Conservation (phyloP, 352 stramenopile species). For the Pythium sukuiense region DNA sequence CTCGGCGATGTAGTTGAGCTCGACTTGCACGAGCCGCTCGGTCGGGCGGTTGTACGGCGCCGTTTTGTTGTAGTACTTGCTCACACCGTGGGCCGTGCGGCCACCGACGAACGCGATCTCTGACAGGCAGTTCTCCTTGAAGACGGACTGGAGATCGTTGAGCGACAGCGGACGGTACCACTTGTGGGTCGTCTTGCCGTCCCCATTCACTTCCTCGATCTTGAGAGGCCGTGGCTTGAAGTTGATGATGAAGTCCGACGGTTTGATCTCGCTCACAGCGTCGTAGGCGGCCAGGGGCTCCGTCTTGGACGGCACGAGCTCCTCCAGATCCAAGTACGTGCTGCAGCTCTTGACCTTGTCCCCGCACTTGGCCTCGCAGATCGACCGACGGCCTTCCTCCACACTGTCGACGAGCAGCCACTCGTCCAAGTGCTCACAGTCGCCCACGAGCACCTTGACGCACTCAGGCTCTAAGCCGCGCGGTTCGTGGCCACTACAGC, state of each 20-base stretch:
- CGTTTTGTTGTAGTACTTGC: conserved; percentile 59
- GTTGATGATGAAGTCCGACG: conserved; percentile 35
- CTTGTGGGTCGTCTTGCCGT: conserved; percentile 14
- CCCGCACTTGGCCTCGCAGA: conserved; percentile 32
- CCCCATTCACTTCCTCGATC: conserved; percentile 18
- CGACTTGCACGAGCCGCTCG: conserved; percentile 29
- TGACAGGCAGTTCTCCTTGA: conserved; percentile 18
- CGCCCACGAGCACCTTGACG: conserved; percentile 14
- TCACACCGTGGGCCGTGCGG: conserved; percentile 46
- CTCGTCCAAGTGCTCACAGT: conserved; percentile 33
- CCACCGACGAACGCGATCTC: conserved; percentile 35
- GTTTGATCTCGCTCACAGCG: conserved; percentile 15
- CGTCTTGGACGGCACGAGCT: conserved; percentile 26
- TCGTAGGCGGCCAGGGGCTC: conserved; percentile 18
- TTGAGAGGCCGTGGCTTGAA: conserved; percentile 34
- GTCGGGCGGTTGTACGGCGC: conserved; percentile 37
- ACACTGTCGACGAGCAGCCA: conserved; percentile 34
- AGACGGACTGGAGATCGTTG: conserved; percentile 27
- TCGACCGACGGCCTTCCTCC: conserved; percentile 21
- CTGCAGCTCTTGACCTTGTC: conserved; percentile 9
- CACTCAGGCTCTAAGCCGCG: background rate
- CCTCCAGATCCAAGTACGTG: conserved; percentile 38
- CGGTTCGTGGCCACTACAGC: background rate
- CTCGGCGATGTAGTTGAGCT: conserved; percentile 40
- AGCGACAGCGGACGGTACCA: conserved; percentile 44